Evolutionary conservation across 352 stramenopile genomes (phyloP).

Genomic region (Blastocystis hominis): DNA sequence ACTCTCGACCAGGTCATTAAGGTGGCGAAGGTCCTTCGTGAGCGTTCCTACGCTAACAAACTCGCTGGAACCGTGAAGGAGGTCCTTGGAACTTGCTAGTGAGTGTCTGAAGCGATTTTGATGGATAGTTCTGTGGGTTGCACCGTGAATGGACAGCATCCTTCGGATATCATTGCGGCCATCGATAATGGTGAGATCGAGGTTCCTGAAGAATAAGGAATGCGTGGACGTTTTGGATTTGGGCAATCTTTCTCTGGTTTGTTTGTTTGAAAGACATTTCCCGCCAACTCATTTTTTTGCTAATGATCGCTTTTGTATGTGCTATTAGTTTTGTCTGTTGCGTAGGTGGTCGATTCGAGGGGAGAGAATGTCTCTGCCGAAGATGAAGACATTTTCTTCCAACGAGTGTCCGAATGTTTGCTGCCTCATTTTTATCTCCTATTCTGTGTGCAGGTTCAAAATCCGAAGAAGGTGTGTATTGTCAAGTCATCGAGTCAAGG

Average conservation of each 20-base stretch:
- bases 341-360: not conserved
- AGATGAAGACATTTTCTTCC: not conserved
- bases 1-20: constrained; percentile 96
- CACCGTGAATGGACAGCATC: constrained; percentile 94
- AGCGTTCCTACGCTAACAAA: constrained; percentile 87
- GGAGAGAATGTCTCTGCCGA: not conserved
- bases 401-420: not conserved
- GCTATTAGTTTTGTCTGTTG: not conserved
- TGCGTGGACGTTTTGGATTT: not conserved
- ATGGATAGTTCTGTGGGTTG: constrained; percentile 83
- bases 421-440: not conserved
- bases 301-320: constrained; percentile 19
- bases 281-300: not conserved
- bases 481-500: not conserved
- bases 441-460: constrained; percentile 18
- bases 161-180: constrained; percentile 84
- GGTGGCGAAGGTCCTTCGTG: constrained; percentile 90
- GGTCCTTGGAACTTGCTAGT: constrained; percentile 92
- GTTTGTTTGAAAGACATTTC: constrained; percentile 51
- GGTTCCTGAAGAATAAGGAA: constrained; percentile 82
- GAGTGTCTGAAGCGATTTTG: constrained; percentile 93
- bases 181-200: constrained; percentile 91
- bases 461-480: not conserved
- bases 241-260: constrained; percentile 7
- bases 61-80: constrained; percentile 97